Conservation (phyloP, 1,284 basidiomycete genomes). For the Ceratobasidium sp. region DNA sequence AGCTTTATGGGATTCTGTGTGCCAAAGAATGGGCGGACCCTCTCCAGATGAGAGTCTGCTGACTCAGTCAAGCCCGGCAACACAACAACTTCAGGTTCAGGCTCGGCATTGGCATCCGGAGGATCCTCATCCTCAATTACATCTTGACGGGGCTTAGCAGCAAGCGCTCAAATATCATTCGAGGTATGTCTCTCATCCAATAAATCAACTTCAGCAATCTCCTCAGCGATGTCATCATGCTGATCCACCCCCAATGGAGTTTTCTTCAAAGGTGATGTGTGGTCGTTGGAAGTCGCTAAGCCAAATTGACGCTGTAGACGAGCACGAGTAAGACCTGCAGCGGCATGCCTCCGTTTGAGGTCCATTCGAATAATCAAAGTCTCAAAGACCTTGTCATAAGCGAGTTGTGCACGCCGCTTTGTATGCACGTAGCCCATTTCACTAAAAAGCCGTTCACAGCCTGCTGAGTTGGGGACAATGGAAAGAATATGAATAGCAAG, state of each 20-base stretch:
- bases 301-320: conserved; percentile 36
- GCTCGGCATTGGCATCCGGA: background rate
- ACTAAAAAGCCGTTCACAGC: conserved; percentile 44
- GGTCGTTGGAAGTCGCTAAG: background rate
- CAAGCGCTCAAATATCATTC: background rate
- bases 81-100: background rate
- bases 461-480: conserved; percentile 45
- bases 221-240: conserved; percentile 7
- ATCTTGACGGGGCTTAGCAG: background rate
- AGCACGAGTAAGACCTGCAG: conserved; percentile 22
- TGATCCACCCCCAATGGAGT: too few relatives aligned
- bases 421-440: conserved; percentile 44
- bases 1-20: background rate
- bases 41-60: background rate
- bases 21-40: background rate
- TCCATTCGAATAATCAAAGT: conserved; percentile 41
- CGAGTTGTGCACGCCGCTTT: conserved; percentile 41
- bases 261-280: too few relatives aligned
- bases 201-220: background rate
- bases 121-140: background rate
- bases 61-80: background rate
- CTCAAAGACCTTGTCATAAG: conserved; percentile 40
- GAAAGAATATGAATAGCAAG: conserved; percentile 43
- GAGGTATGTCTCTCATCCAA: background rate
- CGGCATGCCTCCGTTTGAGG: conserved; percentile 23